Base-by-base conservation (phyloP, 164 flowering plant species). In the Piper longum region DNA sequence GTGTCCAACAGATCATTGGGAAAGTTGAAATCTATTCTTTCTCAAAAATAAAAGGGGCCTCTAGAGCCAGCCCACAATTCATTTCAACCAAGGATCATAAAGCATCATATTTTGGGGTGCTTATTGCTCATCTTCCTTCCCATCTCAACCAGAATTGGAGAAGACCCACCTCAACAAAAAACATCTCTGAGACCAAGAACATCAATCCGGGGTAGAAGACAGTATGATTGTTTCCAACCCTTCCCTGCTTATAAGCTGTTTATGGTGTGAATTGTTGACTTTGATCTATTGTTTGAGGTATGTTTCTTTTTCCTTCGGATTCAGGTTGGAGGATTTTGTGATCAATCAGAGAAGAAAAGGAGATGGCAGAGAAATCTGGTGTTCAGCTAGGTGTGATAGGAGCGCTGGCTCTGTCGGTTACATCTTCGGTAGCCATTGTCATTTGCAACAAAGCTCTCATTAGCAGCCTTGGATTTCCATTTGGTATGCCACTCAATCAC, bases 401-500 rank as follows among this genome's bases (percentile, higher is more conserved):
- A 14, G 96, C 98, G 42, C 73, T 91, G 64, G 81, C 81, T 62
- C 95, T 91, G 16, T 91, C 98, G 36, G 96, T 88, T 66, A 85
- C 96, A 69, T 91, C 96, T 43, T 91, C 98, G 4, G 97, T 88
- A 16, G 79, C 97, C 71, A 90, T 90, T 71, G 97, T 90, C 70
- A 85, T 89, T 54, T 86, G 93, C 80, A 89, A 86, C 80, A 89
- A 89, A 69, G 93, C 96, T 51, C 73, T 89, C 67, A 89, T 87
- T 87, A 86, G 87, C 80, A 74, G 82, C 66, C 91, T 90, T 18
- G 95, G 92, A 74, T 90, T 90, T 77, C 92, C 92, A 3, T 90
- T 90, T 59, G 96, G 96, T 87, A 76, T 63, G 5, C 40, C 66
- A 17, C 36, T 43, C 54, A 18, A 16, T 68, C 59, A 13, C 26